phyloP scores from a whole-genome alignment of 1,139 yeast genomes.

The Yamadazyma diddensiae region DNA sequence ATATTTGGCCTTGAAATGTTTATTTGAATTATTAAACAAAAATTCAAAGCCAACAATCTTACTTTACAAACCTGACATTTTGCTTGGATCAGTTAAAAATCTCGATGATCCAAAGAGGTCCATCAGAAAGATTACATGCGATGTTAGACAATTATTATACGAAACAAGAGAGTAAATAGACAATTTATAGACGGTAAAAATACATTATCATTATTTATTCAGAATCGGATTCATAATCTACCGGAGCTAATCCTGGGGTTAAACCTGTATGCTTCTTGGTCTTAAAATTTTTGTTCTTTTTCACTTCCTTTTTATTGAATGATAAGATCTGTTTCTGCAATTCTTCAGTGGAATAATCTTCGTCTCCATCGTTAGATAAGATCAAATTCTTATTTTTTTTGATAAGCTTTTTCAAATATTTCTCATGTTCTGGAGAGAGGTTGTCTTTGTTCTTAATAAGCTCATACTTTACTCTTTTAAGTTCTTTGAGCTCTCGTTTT shows the following conservation, averaged over 20 bases:
- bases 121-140: constrained; percentile 74
- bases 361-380: constrained; percentile 11
- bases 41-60: constrained; percentile 41
- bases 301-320: constrained; percentile 17
- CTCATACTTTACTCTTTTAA: constrained; percentile 50
- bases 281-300: constrained; percentile 40
- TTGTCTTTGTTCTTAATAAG: constrained; percentile 35
- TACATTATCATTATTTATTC: constrained; percentile 18
- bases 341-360: constrained; percentile 7
- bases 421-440: constrained; percentile 43
- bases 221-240: constrained; percentile 54
- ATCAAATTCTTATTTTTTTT: constrained; percentile 40
- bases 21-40: constrained; percentile 44
- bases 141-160: constrained; percentile 72
- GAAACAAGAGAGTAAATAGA: constrained; percentile 36
- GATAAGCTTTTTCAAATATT: constrained; percentile 47
- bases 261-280: constrained; percentile 61
- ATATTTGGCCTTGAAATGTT: constrained; percentile 52
- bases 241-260: constrained; percentile 93
- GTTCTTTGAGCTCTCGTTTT: constrained; percentile 38
- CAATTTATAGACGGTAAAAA: constrained; percentile 1
- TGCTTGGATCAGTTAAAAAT: constrained; percentile 46
- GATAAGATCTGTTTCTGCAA: constrained; percentile 15
- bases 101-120: constrained; percentile 74
- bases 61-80: constrained; percentile 51